Evolutionary conservation across 2,329 filamentous ascomycete genomes (phyloP).

Genomic region (Pyricularia pennisetigena): DNA sequence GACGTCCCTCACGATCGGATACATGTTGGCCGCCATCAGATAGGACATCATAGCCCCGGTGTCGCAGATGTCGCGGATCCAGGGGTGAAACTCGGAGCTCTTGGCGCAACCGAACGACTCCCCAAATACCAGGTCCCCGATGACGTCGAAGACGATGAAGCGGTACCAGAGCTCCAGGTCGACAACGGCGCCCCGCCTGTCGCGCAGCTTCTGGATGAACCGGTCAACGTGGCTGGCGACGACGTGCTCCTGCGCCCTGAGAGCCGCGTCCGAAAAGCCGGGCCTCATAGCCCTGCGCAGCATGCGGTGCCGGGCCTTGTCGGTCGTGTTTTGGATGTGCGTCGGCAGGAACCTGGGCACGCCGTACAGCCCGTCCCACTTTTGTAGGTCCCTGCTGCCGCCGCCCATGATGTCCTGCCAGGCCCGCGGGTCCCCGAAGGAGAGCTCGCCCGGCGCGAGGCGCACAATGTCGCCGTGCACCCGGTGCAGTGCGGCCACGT

Average conservation of each 20-base stretch:
- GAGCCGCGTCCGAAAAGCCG: conserved; percentile 16
- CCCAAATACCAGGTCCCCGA: conserved; percentile 11
- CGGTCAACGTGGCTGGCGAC: conserved; percentile 7
- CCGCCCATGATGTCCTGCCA: conserved; percentile 22
- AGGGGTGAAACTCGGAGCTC: conserved; percentile 8
- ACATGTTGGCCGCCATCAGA: neutral
- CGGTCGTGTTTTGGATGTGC: neutral
- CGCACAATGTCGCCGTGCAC: conserved; percentile 32
- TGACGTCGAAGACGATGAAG: conserved; percentile 12
- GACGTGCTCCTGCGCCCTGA: conserved; percentile 15
- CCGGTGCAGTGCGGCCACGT: conserved; percentile 16
- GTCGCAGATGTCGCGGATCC: conserved; percentile 4
- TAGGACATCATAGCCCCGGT: neutral
- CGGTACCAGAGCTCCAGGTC: conserved; percentile 17
- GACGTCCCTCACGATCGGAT: neutral
- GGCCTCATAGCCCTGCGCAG: conserved; percentile 14
- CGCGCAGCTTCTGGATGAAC: neutral
- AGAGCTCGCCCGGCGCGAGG: conserved; percentile 29
- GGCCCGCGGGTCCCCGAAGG: conserved; percentile 21
- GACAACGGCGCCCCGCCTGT: conserved; percentile 6
- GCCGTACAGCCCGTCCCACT: neutral
- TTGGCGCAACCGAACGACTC: conserved; percentile 11
- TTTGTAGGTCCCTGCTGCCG: conserved; percentile 6
- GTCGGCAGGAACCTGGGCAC: neutral
- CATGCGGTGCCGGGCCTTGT: conserved; percentile 6